Base-by-base conservation (phyloP, 2,329 filamentous ascomycete genomes). In the Claviceps sp. region DNA sequence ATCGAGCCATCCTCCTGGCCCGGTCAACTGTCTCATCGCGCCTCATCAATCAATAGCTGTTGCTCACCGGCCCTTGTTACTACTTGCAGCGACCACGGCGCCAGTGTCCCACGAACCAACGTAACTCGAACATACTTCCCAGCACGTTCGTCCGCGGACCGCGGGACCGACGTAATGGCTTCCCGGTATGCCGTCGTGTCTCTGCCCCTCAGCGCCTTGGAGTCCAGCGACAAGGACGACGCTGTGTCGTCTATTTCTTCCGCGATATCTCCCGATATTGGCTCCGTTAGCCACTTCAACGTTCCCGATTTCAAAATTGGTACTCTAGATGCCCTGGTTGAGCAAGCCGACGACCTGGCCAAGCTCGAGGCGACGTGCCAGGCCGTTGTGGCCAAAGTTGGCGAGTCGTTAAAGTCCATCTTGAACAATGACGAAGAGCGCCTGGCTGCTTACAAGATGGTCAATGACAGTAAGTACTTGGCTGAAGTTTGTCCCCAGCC, bases 261-360 rank as follows among this genome's bases (percentile, higher is more conserved):
- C 52, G 88, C 84, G 43, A 76, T 95, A 52, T 75, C 80, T 48
- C 72, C 80, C 53, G 87, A 95, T 61, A 83, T 87, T 67, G 89
- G 86, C 65, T 81, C 78, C 50, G 84, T 89, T 46, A 73, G 82
- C 50, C 82, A 83, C 2, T 96, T 97, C 65, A 73, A 80, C 52
- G 85, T 97, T 57, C 93, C 93, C 19, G 85, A 89, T 58, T 96
- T 98, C 78, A 98, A 97, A 75, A 95, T 98, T 67, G 93, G 93
- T 54, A 96, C 93, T 0, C 78, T 98, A 40, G 93, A 98, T 71
- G 89, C 87, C 41, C 77, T 98, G 53, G 89, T 98, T 45, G 88
- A 95, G 71, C 91, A 98, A 70, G 93, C 93, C 52, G 93, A 98
- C 64, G 93, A 97, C 64, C 75, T 98, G 51, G 78, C 84, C 54